Percentiles rank a stretch among this genome's conserved stretches.
phyloP scores from a whole-genome alignment of 2,329 filamentous ascomycete species.

The Clonostachys rhizophaga region DNA sequence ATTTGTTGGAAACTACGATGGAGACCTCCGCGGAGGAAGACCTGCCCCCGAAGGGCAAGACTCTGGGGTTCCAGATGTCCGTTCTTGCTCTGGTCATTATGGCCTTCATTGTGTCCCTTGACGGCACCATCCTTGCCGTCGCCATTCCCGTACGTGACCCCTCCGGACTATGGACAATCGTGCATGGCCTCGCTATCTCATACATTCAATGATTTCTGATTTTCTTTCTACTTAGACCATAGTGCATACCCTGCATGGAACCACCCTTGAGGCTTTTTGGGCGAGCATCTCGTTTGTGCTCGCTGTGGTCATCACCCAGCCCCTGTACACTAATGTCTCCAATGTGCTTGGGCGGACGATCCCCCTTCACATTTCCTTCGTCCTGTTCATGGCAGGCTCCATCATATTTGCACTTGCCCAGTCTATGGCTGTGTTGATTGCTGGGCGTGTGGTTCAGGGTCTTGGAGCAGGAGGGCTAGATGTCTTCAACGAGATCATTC shows the following conservation, averaged over 20 bases:
- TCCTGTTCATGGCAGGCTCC: constrained; percentile 32
- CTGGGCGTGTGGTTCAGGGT: constrained; percentile 42
- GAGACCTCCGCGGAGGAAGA: background rate
- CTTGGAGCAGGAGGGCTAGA: constrained; percentile 26
- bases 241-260: constrained; percentile 42
- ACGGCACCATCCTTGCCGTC: constrained; percentile 11
- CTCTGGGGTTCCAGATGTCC: background rate
- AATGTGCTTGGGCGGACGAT: constrained; percentile 24
- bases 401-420: constrained; percentile 26
- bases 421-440: constrained; percentile 2
- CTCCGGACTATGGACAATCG: background rate
- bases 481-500: constrained; percentile 20
- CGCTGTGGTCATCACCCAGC: constrained; percentile 56
- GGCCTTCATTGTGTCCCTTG: constrained; percentile 5
- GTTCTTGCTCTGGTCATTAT: constrained; percentile 1
- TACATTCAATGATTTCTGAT: background rate
- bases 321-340: constrained; percentile 27
- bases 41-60: background rate
- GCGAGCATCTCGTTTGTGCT: constrained; percentile 66
- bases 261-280: constrained; percentile 64
- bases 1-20: too few relatives aligned
- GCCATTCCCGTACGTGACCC: constrained; percentile 9
- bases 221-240: constrained; percentile 22
- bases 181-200: background rate
- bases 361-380: constrained; percentile 15